Conservation (phyloP, 139 green algal genomes). For the Chlorella vulgaris region DNA sequence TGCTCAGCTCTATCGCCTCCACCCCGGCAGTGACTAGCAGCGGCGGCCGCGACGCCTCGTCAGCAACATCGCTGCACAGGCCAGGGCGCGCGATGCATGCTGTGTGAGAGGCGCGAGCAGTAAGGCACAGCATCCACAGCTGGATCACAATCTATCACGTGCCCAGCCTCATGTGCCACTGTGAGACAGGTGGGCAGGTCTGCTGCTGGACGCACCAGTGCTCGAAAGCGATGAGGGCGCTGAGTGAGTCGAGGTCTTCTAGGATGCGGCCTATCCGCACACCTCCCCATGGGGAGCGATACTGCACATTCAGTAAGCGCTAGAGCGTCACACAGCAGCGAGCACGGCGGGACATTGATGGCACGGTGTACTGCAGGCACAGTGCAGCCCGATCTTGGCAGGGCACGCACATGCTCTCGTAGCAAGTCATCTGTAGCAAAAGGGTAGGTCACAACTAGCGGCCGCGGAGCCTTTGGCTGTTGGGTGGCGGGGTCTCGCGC, state of each 20-base stretch:
- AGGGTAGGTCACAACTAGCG: conserved; percentile 22
- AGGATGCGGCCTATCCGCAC: conserved; percentile 79
- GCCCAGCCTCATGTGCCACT: too few relatives aligned
- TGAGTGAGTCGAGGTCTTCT: conserved; percentile 86
- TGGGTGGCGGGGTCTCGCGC: background rate
- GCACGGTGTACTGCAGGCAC: too few relatives aligned
- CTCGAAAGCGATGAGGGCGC: conserved; percentile 76
- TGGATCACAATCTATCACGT: too few relatives aligned
- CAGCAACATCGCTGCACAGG: conserved; percentile 38
- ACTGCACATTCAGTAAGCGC: conserved; percentile 53
- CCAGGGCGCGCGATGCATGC: background rate
- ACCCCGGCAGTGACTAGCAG: conserved; percentile 79
- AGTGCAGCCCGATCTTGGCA: too few relatives aligned
- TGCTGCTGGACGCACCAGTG: conserved; percentile 76
- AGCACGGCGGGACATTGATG: too few relatives aligned
- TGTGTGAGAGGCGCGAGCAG: too few relatives aligned
- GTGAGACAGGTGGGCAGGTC: too few relatives aligned
- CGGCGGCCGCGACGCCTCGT: conserved; percentile 47
- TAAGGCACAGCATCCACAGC: too few relatives aligned
- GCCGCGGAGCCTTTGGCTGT: conserved; percentile 16
- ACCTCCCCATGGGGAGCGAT: conserved; percentile 76
- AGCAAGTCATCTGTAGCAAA: conserved; percentile 22
- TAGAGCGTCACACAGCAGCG: background rate
- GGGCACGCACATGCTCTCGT: conserved; percentile 21
- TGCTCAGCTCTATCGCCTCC: conserved; percentile 66